These are phyloP conservation scores for Elaeagnus macrophylla DNA, from an alignment of 306 rosid species.

Conservation along the genomic window DNA sequence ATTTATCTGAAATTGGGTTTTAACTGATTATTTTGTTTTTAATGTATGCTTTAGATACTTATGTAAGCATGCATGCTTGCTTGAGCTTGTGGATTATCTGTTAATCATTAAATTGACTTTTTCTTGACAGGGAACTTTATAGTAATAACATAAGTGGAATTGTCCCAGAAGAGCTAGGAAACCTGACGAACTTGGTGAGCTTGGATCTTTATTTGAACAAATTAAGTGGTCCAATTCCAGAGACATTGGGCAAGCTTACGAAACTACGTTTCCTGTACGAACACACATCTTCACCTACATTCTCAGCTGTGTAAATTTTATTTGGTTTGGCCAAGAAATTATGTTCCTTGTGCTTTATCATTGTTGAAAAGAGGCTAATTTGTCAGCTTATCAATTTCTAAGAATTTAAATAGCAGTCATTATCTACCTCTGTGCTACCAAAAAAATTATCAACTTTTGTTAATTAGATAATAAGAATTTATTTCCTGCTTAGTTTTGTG, in stretches of 20 bases:
- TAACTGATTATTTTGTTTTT: not conserved
- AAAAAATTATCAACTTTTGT: too few species aligned
- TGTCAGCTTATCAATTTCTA: not conserved
- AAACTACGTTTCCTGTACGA: slow-evolving; percentile 79
- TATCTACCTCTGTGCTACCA: too few species aligned
- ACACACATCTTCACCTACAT: slow-evolving; percentile 27
- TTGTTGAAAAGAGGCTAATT: not conserved
- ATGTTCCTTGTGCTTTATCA: slow-evolving; percentile 10
- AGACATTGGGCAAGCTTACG: slow-evolving; percentile 41
- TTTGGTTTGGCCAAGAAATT: slow-evolving; percentile 10
- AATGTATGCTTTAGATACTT: not conserved
- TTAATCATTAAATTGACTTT: not conserved
- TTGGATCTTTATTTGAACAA: slow-evolving; percentile 83
- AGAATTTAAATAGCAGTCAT: not conserved
- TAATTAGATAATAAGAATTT: too few species aligned
- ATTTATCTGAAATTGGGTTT: not conserved
- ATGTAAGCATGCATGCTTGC: not conserved
- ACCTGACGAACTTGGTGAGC: slow-evolving; percentile 73
- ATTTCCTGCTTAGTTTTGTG: too few species aligned
- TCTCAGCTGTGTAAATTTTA: slow-evolving; percentile 12
- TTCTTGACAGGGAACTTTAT: slow-evolving; percentile 68
- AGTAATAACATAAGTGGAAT: slow-evolving; percentile 59
- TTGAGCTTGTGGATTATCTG: not conserved
- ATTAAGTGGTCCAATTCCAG: slow-evolving; percentile 46
- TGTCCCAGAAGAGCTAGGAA: slow-evolving; percentile 72